Percentiles rank a stretch among this genome's conserved stretches.
These are phyloP conservation scores for Tagetes patula DNA, from an alignment of 129 eudicot species.

Conservation along the genomic window DNA sequence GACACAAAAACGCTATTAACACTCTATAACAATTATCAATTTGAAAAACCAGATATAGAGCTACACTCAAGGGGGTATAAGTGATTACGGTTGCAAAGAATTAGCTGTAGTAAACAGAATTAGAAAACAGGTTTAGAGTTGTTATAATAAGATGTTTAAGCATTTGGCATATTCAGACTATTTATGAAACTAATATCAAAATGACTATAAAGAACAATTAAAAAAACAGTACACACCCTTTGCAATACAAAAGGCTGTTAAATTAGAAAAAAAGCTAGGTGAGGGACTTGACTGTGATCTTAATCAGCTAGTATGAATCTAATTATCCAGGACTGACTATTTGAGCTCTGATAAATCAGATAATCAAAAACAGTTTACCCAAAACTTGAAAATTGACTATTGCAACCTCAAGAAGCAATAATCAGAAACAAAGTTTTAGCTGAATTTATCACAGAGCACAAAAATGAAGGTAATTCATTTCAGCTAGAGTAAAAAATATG, in stretches of 20 bases:
- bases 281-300: background rate
- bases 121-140: background rate
- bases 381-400: background rate
- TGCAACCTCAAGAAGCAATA: slow-evolving; percentile 3
- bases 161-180: background rate
- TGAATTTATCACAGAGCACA: slow-evolving; percentile 11
- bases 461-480: slow-evolving; percentile 1
- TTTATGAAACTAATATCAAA: background rate
- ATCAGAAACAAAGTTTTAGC: background rate
- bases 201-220: background rate
- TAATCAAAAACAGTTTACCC: slow-evolving; percentile 2
- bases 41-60: background rate
- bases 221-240: background rate
- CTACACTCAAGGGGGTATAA: background rate
- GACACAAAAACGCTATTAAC: background rate
- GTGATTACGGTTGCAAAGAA: background rate
- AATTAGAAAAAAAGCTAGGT: background rate
- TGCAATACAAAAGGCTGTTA: background rate
- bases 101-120: background rate
- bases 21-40: background rate
- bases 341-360: slow-evolving; percentile 2
- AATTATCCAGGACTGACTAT: background rate
- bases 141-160: background rate
- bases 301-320: background rate
- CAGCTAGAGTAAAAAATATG: slow-evolving; percentile 8